Percentiles rank a stretch among this genome's conserved stretches.
phyloP scores from a whole-genome alignment of 345 rosid genomes.

The Aegle marmelos region DNA sequence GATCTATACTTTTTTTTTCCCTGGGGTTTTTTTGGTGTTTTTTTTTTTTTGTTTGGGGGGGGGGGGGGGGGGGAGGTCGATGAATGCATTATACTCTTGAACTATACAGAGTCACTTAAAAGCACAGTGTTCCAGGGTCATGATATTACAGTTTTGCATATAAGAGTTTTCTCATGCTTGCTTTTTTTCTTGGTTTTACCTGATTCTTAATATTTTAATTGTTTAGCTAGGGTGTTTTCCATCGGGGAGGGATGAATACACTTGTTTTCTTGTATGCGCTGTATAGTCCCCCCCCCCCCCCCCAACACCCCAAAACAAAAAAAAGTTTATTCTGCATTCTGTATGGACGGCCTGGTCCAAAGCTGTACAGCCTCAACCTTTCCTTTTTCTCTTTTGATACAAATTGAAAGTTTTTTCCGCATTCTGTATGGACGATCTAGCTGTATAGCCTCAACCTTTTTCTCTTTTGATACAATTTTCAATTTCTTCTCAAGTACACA shows the following conservation, averaged over 20 bases:
- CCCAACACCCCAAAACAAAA: too few species aligned
- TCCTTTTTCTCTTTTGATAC: background rate
- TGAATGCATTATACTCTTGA: background rate
- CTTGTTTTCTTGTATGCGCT: background rate
- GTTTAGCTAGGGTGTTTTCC: background rate
- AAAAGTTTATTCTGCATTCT: background rate
- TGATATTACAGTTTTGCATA: background rate
- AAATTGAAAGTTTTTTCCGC: background rate
- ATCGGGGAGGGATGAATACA: background rate
- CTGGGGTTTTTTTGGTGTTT: too few species aligned
- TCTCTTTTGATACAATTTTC: background rate
- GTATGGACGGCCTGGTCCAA: background rate
- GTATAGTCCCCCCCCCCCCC: background rate
- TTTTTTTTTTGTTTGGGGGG: background rate
- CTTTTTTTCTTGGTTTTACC: background rate
- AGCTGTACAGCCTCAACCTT: background rate
- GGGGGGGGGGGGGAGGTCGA: background rate
- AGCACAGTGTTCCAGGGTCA: background rate
- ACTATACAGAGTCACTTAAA: background rate
- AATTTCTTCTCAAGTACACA: background rate
- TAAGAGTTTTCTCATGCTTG: background rate
- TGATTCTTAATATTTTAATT: background rate
- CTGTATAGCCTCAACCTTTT: background rate
- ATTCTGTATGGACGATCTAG: background rate
- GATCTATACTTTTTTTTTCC: background rate